Evolutionary conservation across 2,329 filamentous ascomycete species (phyloP).

Genomic region (Fusarium palustre): DNA sequence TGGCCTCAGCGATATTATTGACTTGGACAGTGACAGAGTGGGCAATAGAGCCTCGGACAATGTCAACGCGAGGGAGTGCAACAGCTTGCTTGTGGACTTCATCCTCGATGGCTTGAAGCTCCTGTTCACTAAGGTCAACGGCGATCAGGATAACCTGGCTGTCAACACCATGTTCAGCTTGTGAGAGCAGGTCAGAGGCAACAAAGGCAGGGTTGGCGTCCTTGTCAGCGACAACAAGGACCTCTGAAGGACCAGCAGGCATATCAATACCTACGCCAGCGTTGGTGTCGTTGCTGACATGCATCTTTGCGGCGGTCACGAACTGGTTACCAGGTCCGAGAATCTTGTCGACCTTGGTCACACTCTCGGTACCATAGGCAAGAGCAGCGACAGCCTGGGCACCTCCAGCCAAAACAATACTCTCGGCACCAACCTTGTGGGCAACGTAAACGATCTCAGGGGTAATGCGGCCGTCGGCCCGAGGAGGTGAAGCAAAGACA

Average conservation of each 20-base stretch:
- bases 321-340: constrained; percentile 98
- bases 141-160: constrained; percentile 94
- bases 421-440: constrained; percentile 95
- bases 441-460: constrained; percentile 98
- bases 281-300: constrained; percentile 96
- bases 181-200: constrained; percentile 91
- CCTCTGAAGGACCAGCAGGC: constrained; percentile 96
- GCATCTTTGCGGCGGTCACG: constrained; percentile 98
- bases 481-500: constrained; percentile 90
- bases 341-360: constrained; percentile 98
- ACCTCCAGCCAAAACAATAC: constrained; percentile 94
- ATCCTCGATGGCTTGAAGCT: constrained; percentile 87
- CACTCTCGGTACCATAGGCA: constrained; percentile 95
- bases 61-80: constrained; percentile 89
- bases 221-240: constrained; percentile 93
- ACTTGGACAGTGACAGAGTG: constrained; percentile 92
- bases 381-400: constrained; percentile 96
- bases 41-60: constrained; percentile 88
- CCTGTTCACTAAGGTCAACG: constrained; percentile 77
- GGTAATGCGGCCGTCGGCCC: constrained; percentile 88
- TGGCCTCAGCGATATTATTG: constrained; percentile 76
- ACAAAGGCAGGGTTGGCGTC: constrained; percentile 93
- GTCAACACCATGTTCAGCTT: constrained; percentile 96
- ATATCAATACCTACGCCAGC: constrained; percentile 97
- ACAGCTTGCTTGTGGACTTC: constrained; percentile 90